These are phyloP conservation scores for Cordia subcordata DNA, from an alignment of 257 asterid genomes.

Conservation along the genomic window DNA sequence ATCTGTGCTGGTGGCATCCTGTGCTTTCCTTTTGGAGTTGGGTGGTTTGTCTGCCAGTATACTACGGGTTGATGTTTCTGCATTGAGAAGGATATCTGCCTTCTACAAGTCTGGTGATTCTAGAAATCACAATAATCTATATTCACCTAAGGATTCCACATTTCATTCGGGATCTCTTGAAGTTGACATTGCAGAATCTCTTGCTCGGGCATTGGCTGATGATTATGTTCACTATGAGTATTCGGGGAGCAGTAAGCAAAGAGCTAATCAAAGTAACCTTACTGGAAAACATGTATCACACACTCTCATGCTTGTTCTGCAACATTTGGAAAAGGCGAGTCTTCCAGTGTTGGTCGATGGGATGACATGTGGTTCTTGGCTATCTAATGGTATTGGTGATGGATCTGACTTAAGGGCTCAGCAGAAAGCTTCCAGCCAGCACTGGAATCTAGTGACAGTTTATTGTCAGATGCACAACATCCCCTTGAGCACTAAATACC, in stretches of 20 bases:
- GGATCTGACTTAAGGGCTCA: constrained; percentile 84
- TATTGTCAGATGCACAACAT: constrained; percentile 89
- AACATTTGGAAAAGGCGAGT: constrained; percentile 87
- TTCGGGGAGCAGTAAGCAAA: constrained; percentile 39
- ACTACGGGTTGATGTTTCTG: constrained; percentile 78
- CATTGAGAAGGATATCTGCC: constrained; percentile 88
- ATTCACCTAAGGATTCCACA: constrained; percentile 50
- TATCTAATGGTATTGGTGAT: constrained; percentile 74
- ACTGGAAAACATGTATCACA: constrained; percentile 55
- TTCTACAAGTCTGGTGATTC: constrained; percentile 63
- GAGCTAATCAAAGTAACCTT: constrained; percentile 30
- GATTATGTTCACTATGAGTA: constrained; percentile 64
- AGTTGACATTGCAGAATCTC: constrained; percentile 68
- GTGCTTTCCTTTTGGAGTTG: constrained; percentile 83
- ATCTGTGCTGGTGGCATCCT: constrained; percentile 87
- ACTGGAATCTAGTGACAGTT: constrained; percentile 82
- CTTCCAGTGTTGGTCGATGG: constrained; percentile 64
- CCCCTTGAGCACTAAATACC: constrained; percentile 88
- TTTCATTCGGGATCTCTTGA: constrained; percentile 51
- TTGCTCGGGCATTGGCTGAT: constrained; percentile 90
- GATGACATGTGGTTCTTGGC: constrained; percentile 87
- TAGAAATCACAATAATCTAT: constrained; percentile 39
- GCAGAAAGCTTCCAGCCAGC: constrained; percentile 86
- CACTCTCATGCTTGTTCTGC: constrained; percentile 80
- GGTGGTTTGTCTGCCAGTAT: constrained; percentile 74